phyloP scores from a whole-genome alignment of 1,284 basidiomycete genomes.

The Trichosporon coremiiforme region DNA sequence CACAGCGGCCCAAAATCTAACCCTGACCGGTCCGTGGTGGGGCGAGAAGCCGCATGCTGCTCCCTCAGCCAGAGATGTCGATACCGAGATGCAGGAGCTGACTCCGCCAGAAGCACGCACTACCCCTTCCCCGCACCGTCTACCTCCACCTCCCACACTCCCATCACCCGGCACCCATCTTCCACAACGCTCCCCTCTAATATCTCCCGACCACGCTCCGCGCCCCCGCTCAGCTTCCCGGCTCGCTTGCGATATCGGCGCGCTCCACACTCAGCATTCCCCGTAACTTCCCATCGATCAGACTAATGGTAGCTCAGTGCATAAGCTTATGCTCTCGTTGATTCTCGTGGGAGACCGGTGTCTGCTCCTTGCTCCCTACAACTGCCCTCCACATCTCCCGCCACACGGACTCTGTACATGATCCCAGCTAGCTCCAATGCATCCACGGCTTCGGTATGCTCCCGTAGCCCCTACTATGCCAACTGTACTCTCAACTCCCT shows the following conservation, averaged over 20 bases:
- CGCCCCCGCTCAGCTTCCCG: neutral
- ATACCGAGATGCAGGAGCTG: too few relatives aligned
- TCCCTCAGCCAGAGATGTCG: neutral
- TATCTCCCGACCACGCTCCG: too few relatives aligned
- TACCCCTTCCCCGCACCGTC: too few relatives aligned
- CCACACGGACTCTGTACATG: neutral
- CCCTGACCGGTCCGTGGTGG: neutral
- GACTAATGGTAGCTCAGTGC: neutral
- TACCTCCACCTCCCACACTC: too few relatives aligned
- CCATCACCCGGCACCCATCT: too few relatives aligned
- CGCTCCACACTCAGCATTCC: neutral
- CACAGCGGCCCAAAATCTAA: too few relatives aligned
- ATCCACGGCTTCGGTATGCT: neutral
- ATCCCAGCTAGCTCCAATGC: neutral
- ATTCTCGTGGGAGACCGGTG: neutral
- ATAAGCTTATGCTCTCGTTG: neutral
- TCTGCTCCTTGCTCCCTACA: neutral
- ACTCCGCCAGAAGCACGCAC: too few relatives aligned
- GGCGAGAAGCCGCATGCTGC: neutral
- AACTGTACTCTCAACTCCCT: too few relatives aligned
- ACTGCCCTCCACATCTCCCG: neutral
- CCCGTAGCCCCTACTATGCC: neutral
- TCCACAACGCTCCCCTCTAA: too few relatives aligned
- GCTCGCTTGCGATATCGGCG: neutral
- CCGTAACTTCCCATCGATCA: conserved; percentile 10